phyloP scores from a whole-genome alignment of 768 basidiomycete species.

The Boletellus ananas region DNA sequence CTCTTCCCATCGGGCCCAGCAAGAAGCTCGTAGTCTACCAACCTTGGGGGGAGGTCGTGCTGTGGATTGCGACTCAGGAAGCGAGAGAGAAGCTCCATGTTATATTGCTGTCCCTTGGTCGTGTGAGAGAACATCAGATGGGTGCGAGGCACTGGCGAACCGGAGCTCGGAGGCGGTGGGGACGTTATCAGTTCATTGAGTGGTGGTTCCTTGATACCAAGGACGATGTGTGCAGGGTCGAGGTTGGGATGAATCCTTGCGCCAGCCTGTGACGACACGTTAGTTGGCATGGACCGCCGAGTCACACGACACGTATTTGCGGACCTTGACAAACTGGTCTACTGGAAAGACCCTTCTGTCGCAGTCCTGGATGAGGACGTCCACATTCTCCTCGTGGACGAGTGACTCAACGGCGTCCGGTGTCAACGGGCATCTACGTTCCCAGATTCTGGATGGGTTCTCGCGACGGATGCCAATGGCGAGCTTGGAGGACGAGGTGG shows the following conservation, averaged over 20 bases:
- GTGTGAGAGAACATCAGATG: constrained; percentile 95
- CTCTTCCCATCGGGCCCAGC: constrained; percentile 61
- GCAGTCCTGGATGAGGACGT: constrained; percentile 75
- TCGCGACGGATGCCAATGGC: constrained; percentile 68
- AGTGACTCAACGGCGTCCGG: constrained; percentile 68
- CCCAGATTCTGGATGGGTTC: constrained; percentile 80
- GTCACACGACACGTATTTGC: neutral
- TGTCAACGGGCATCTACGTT: constrained; percentile 78
- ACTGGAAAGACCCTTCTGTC: constrained; percentile 68
- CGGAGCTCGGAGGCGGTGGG: constrained; percentile 28
- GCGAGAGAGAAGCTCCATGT: constrained; percentile 68
- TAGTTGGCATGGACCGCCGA: neutral
- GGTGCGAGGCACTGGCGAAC: constrained; percentile 45
- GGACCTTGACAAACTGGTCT: constrained; percentile 63
- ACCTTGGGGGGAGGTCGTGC: constrained; percentile 36
- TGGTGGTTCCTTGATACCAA: constrained; percentile 90
- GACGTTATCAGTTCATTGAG: constrained; percentile 54
- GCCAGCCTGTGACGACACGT: constrained; percentile 57
- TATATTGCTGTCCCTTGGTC: constrained; percentile 82
- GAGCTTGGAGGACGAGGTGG: constrained; percentile 27
- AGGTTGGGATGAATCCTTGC: constrained; percentile 60
- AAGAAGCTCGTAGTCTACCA: constrained; percentile 87
- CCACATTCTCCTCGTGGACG: constrained; percentile 49
- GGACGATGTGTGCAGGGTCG: constrained; percentile 62
- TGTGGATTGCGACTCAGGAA: constrained; percentile 43